Percentiles rank a stretch among this genome's conserved stretches.
These are phyloP conservation scores for Candida michaelii DNA, from an alignment of 805 yeast genomes.

Conservation along the genomic window DNA sequence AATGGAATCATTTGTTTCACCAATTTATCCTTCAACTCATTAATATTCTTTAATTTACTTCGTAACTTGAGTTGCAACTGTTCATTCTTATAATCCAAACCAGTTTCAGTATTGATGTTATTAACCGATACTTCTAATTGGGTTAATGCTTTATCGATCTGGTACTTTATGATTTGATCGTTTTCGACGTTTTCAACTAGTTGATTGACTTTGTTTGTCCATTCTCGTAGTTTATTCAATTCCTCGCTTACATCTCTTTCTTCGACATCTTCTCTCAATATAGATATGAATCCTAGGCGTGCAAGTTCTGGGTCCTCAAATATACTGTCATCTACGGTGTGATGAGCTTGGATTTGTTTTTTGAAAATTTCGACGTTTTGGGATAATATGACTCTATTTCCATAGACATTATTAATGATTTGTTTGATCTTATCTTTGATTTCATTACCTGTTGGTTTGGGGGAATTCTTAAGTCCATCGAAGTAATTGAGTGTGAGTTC, in stretches of 20 bases:
- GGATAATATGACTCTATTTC: conserved; percentile 22
- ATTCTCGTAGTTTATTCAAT: background rate
- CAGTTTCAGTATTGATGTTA: conserved; percentile 18
- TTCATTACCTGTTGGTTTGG: conserved; percentile 8
- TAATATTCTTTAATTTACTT: conserved; percentile 24
- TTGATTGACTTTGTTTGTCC: background rate
- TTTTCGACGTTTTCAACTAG: conserved; percentile 1
- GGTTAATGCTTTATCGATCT: conserved; percentile 26
- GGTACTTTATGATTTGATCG: conserved; percentile 3
- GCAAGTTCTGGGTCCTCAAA: conserved; percentile 2
- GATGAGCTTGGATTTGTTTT: background rate
- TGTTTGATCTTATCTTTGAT: conserved; percentile 17
- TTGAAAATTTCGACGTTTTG: conserved; percentile 17
- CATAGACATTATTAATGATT: conserved; percentile 27
- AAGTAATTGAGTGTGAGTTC: conserved; percentile 1
- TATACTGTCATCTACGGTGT: background rate
- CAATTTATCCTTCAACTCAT: conserved; percentile 23
- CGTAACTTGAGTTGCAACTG: conserved; percentile 25
- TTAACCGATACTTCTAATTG: conserved; percentile 22
- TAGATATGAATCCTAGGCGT: background rate
- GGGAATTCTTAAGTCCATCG: conserved; percentile 5
- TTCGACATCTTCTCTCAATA: background rate
- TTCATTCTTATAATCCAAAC: conserved; percentile 32
- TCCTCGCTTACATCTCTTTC: background rate
- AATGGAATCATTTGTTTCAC: conserved; percentile 31